phyloP scores from a whole-genome alignment of 1,284 basidiomycete species.

The Coniferiporia weirii region DNA sequence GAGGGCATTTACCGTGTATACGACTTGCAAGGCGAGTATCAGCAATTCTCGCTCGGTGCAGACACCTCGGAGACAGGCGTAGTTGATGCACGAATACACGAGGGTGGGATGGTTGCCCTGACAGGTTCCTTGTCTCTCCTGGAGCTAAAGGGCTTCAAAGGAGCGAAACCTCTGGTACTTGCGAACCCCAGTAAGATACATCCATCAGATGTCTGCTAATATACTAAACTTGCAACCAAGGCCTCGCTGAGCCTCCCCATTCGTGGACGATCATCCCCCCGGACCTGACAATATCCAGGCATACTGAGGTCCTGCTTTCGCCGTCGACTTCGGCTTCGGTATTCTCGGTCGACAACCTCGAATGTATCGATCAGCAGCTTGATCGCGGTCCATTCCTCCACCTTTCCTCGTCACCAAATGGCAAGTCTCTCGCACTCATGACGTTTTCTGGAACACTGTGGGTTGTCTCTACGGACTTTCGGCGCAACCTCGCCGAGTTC shows the following conservation, averaged over 20 bases:
- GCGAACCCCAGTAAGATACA: slow-evolving; percentile 55
- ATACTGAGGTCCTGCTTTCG: slow-evolving; percentile 82
- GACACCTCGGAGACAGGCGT: slow-evolving; percentile 86
- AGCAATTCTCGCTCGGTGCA: slow-evolving; percentile 77
- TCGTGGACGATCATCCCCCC: slow-evolving; percentile 86
- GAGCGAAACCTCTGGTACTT: slow-evolving; percentile 60
- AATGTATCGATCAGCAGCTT: slow-evolving; percentile 83
- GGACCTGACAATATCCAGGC: slow-evolving; percentile 79
- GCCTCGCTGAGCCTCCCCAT: slow-evolving; percentile 66
- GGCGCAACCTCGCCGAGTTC: slow-evolving; percentile 84
- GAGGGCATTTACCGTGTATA: slow-evolving; percentile 91
- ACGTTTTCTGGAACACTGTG: slow-evolving; percentile 72
- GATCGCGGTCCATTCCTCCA: slow-evolving; percentile 85
- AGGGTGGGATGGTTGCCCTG: slow-evolving; percentile 82
- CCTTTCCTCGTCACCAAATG: slow-evolving; percentile 87
- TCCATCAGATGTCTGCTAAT: background rate
- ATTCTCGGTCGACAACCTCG: slow-evolving; percentile 79
- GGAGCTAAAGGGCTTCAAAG: slow-evolving; percentile 84
- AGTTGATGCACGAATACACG: slow-evolving; percentile 80
- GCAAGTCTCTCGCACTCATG: slow-evolving; percentile 85
- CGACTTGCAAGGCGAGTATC: slow-evolving; percentile 81
- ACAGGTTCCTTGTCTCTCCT: slow-evolving; percentile 74
- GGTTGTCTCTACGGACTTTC: slow-evolving; percentile 93
- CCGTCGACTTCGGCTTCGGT: slow-evolving; percentile 53
- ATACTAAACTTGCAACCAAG: background rate